Conservation (phyloP, 306 rosid species). For the Cucurbita maxima region DNA sequence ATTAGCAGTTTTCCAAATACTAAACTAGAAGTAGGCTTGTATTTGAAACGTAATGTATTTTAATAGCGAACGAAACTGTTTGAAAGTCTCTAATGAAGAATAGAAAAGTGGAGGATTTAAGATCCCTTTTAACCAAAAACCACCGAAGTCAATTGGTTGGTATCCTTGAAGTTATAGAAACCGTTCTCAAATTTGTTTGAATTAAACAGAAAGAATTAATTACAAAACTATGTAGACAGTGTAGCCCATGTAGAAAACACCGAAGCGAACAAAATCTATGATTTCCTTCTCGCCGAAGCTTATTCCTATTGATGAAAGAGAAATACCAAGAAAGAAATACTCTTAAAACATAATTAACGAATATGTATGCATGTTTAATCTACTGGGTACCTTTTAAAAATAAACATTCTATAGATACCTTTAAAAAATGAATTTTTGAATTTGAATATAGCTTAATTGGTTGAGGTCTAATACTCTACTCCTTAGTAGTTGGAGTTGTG, state of each 20-base stretch:
- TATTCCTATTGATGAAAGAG: not conserved
- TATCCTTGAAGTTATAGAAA: not conserved
- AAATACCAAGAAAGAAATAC: not conserved
- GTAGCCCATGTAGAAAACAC: not conserved
- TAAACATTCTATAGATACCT: too few relatives aligned
- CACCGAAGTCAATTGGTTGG: not conserved
- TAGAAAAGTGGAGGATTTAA: not conserved
- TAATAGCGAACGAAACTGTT: not conserved
- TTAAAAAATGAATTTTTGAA: too few relatives aligned
- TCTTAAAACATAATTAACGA: too few relatives aligned
- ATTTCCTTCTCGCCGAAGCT: not conserved
- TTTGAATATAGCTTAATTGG: too few relatives aligned
- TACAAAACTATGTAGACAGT: not conserved
- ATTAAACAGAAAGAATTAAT: not conserved
- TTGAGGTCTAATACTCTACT: too few relatives aligned
- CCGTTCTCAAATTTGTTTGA: not conserved
- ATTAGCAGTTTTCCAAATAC: not conserved
- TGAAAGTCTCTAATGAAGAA: not conserved
- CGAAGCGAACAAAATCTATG: not conserved
- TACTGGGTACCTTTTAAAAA: too few relatives aligned
- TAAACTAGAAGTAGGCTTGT: not conserved
- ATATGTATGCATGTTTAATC: too few relatives aligned
- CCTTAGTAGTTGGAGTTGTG: too few relatives aligned
- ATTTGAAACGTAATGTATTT: not conserved
- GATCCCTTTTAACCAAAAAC: too few relatives aligned